Conservation (phyloP, 495 filamentous ascomycete species). For the Poronia punctata region DNA sequence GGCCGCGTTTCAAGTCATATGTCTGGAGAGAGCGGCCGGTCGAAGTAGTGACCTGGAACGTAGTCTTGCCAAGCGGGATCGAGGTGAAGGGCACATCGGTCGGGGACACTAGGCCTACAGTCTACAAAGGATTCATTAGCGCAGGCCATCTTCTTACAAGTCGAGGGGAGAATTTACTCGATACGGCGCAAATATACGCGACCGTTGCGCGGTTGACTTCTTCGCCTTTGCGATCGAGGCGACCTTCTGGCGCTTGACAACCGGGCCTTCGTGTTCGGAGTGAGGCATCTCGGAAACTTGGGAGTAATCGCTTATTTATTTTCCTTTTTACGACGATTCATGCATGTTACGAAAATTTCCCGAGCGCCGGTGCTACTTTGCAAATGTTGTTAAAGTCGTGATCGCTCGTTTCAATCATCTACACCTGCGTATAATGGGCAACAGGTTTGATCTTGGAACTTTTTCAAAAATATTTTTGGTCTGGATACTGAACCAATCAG, state of each 20-base stretch:
- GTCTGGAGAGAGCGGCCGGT: slow-evolving; percentile 86
- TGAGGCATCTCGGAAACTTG: slow-evolving; percentile 33
- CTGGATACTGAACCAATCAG: slow-evolving; percentile 2
- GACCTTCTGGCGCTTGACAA: slow-evolving; percentile 63
- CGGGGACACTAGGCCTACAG: slow-evolving; percentile 86
- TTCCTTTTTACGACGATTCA: too few relatives aligned
- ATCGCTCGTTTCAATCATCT: too few relatives aligned
- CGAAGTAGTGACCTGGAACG: slow-evolving; percentile 94
- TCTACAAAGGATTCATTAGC: slow-evolving; percentile 43
- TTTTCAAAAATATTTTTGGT: slow-evolving; percentile 7
- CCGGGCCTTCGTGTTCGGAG: slow-evolving; percentile 44
- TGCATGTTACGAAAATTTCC: too few relatives aligned
- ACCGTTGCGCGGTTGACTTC: slow-evolving; percentile 36
- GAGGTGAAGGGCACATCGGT: slow-evolving; percentile 83
- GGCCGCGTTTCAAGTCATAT: slow-evolving; percentile 80
- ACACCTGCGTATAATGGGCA: too few relatives aligned
- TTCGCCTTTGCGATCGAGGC: slow-evolving; percentile 29
- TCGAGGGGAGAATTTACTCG: slow-evolving; percentile 52
- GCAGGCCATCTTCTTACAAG: not conserved
- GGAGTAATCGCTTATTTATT: too few relatives aligned
- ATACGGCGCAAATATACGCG: slow-evolving; percentile 85
- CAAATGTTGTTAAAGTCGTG: too few relatives aligned
- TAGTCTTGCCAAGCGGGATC: slow-evolving; percentile 82
- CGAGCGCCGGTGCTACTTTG: too few relatives aligned
- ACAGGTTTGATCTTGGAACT: slow-evolving; percentile 1